Conservation (phyloP, 306 rosid species). For the Sphenostylis stenocarpa region DNA sequence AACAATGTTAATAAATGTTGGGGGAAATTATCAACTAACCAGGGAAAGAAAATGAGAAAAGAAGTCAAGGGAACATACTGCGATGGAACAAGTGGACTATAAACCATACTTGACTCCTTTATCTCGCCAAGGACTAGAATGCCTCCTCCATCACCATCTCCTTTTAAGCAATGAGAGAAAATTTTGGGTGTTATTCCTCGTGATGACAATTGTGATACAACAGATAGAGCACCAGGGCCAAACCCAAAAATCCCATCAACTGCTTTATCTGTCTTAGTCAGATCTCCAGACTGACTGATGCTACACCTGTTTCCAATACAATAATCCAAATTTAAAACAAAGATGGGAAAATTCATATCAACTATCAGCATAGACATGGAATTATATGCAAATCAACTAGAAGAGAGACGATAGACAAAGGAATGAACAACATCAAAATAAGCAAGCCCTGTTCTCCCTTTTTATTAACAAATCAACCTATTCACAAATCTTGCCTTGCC, state of each 20-base stretch:
- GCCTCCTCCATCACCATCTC: constrained; percentile 92
- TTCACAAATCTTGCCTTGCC: background rate
- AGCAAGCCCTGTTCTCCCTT: background rate
- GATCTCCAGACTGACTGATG: constrained; percentile 75
- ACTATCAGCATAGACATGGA: background rate
- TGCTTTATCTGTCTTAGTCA: constrained; percentile 85
- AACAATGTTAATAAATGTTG: background rate
- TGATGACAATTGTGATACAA: constrained; percentile 82
- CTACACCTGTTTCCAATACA: constrained; percentile 76
- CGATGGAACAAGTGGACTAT: constrained; percentile 91
- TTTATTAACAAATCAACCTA: background rate
- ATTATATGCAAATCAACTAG: background rate
- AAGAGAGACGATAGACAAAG: constrained; percentile 14
- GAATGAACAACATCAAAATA: constrained; percentile 14
- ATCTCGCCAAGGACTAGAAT: constrained; percentile 97
- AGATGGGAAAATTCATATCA: background rate
- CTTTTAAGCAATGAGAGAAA: constrained; percentile 94
- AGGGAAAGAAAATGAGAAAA: constrained; percentile 18
- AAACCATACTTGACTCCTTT: constrained; percentile 87
- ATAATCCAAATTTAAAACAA: constrained; percentile 37
- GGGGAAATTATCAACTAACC: background rate
- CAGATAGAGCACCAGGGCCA: constrained; percentile 86
- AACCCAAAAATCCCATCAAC: constrained; percentile 96
- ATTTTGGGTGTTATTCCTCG: constrained; percentile 81
- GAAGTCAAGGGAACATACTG: constrained; percentile 70